A percentile compares a stretch with the other conserved stretches of the same genome.
These are phyloP conservation scores for Flueggea neowawraea DNA, from an alignment of 441 rosid species.

Conservation along the genomic window DNA sequence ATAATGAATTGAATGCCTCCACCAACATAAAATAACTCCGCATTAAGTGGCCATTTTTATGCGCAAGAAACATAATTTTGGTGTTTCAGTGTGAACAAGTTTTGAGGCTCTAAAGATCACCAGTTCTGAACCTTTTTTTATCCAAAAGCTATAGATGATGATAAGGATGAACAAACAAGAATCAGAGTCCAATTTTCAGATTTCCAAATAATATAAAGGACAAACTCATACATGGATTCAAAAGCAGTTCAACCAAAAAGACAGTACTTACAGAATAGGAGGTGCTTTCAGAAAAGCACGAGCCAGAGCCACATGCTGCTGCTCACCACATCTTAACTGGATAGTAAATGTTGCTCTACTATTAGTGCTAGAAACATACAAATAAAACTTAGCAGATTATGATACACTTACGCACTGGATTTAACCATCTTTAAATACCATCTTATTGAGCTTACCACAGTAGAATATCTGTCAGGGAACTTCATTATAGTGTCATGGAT, in stretches of 20 bases:
- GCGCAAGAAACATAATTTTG: too few species aligned
- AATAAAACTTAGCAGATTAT: too few species aligned
- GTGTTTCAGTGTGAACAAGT: too few species aligned
- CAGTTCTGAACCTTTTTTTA: too few species aligned
- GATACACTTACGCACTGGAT: not conserved
- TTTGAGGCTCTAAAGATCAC: too few species aligned
- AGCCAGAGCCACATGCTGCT: constrained; percentile 98
- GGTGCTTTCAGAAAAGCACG: constrained; percentile 94
- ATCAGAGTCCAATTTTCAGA: not conserved
- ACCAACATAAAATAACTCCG: too few species aligned
- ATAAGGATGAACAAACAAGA: too few species aligned
- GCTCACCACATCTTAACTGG: constrained; percentile 99
- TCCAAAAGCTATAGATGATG: too few species aligned
- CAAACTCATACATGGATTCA: not conserved
- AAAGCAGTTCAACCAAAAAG: constrained; percentile 4
- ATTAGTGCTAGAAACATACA: too few species aligned
- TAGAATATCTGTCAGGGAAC: constrained; percentile 88
- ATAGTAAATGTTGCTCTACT: constrained; percentile 1
- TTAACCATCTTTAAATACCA: not conserved
- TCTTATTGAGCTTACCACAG: constrained; percentile 40
- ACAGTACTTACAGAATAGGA: constrained; percentile 70
- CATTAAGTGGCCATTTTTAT: too few species aligned
- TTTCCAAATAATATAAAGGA: not conserved
- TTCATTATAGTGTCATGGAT: constrained; percentile 91
- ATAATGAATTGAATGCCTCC: too few species aligned